Evolutionary conservation across 257 asterid genomes (phyloP).

Genomic region (Ehretia macrophylla): DNA sequence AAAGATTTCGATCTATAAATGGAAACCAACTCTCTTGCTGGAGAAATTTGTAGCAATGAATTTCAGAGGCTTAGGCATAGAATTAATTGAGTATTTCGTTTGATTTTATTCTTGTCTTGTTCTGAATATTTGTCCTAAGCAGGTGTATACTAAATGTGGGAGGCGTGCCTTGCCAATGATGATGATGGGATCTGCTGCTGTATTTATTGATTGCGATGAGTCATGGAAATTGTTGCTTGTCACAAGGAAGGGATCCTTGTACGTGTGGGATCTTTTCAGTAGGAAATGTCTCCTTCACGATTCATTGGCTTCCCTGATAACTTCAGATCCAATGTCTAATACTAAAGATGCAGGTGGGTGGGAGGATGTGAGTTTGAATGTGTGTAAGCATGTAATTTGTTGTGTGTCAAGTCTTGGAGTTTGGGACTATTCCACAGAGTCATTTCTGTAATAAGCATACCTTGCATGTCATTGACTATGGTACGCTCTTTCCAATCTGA

Average conservation of each 20-base stretch:
- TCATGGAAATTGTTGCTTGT: conserved; percentile 79
- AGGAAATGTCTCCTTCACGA: conserved; percentile 86
- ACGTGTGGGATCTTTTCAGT: conserved; percentile 83
- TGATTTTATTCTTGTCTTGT: too few relatives aligned
- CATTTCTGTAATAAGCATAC: not conserved
- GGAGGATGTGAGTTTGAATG: not conserved
- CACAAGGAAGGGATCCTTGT: conserved; percentile 75
- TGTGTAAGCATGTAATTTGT: too few relatives aligned
- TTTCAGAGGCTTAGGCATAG: too few relatives aligned
- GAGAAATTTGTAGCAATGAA: too few relatives aligned
- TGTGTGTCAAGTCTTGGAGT: too few relatives aligned
- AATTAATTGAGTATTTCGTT: too few relatives aligned
- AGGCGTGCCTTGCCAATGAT: conserved; percentile 94
- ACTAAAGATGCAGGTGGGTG: conserved; percentile 47
- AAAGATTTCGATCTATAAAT: too few relatives aligned
- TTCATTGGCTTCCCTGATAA: conserved; percentile 65
- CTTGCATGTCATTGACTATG: not conserved
- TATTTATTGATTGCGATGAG: conserved; percentile 90
- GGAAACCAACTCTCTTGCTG: too few relatives aligned
- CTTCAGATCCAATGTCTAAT: conserved; percentile 48
- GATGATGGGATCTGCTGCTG: conserved; percentile 92
- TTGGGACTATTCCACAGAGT: too few relatives aligned
- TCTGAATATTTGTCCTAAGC: not conserved
- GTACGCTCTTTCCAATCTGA: conserved; percentile 5
- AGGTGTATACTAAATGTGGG: conserved; percentile 93